Evolutionary conservation across 345 rosid genomes (phyloP), one percentile per base, ranked within the genome.

Genomic region (Boechera stricta): DNA sequence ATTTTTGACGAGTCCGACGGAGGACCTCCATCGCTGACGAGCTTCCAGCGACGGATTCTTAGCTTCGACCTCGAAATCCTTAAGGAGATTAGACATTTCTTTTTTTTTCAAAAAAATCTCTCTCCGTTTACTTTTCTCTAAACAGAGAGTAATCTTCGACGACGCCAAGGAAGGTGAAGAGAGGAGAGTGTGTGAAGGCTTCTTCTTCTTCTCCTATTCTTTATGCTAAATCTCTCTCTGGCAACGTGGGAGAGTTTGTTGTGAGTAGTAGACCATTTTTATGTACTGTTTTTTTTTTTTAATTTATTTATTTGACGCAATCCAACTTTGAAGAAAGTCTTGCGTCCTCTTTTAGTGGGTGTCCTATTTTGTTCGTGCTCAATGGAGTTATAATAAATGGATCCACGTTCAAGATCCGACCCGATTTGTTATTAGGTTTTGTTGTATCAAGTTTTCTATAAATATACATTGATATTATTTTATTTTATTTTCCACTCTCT

Each of bases 11-110:
- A 93, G 52, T 63, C 84, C 33, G 12, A 86, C 94, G 15, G 92
- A 91, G 0, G 82, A 73, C 62, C 98, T 87, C 99, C 98, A 93
- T 65, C 96, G 77, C 49, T 73, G 75, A 58, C 81, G 77, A 28
- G 94, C 97, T 15, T 84, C 93, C 41, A 75, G 87, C 13, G 96
- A 89, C 2, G 90, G 82, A 79, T 93, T 79, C 86, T 95, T 95
- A 51, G 58, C 59, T 0, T 83, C 86, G 21, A 92, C 83, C 35
- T 86, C 80, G 74, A 95, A 95, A 16, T 88, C 94, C 83, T 89
- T 82, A 10, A 84, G 38, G 35, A 84, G 73, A 31, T 13, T 72
- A 26, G 90, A 89, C 97, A 92, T 92, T 59, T 15, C n/a, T 15
- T 5, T 0, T 35, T 15, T 10, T 21, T 5, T 0, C 9, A 3